Conservation (phyloP, 805 yeast species). For the Sugiyamaella lignohabitans region DNA sequence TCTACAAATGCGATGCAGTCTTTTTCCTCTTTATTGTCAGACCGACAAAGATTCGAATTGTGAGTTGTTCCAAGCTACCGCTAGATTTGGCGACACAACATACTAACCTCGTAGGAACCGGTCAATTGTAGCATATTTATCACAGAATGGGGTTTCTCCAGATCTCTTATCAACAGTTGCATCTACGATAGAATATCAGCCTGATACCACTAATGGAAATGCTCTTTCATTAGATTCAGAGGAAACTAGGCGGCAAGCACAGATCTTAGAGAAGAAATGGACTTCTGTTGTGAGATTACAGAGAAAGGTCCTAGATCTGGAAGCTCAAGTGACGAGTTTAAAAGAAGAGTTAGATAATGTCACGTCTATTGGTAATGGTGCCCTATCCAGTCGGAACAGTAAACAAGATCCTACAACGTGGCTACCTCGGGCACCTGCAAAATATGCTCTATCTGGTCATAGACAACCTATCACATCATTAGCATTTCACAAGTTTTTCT, state of each 20-base stretch:
- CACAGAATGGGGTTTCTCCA: conserved; percentile 6
- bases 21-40: conserved; percentile 15
- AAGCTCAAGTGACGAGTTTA: conserved; percentile 47
- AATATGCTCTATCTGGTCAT: conserved; percentile 44
- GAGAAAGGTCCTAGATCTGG: conserved; percentile 60
- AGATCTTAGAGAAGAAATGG: conserved; percentile 73
- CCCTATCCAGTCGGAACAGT: conserved; percentile 12
- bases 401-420: conserved; percentile 39
- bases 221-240: conserved; percentile 3
- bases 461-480: conserved; percentile 54
- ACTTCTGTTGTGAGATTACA: conserved; percentile 76
- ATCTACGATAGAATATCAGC: background rate
- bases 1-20: too few relatives aligned
- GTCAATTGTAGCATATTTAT: conserved; percentile 16
- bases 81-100: too few relatives aligned
- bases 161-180: background rate
- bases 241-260: conserved; percentile 17
- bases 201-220: conserved; percentile 17
- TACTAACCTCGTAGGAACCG: conserved; percentile 14
- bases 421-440: conserved; percentile 51
- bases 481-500: conserved; percentile 69
- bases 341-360: conserved; percentile 35
- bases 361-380: conserved; percentile 18
- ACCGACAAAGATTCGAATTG: conserved; percentile 15
- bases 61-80: too few relatives aligned